Conservation (phyloP, 2,329 filamentous ascomycete genomes). For the Xylaria sp. region DNA sequence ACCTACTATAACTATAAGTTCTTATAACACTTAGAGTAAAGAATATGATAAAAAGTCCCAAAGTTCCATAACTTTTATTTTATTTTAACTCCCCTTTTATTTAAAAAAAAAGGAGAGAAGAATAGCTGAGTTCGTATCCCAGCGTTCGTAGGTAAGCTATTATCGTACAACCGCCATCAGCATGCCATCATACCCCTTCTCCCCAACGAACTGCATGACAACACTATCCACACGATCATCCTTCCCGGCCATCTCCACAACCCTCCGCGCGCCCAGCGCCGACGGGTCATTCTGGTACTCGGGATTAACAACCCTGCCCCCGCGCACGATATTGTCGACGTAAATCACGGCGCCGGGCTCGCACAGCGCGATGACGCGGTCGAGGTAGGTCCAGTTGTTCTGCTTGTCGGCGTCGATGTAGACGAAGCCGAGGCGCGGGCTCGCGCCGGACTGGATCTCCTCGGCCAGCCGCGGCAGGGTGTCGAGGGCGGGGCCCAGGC, state of each 20-base stretch:
- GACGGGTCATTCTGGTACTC: conserved; percentile 6
- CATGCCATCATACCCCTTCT: conserved; percentile 39
- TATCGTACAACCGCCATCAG: conserved; percentile 37
- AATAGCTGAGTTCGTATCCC: not conserved
- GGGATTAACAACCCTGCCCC: conserved; percentile 22
- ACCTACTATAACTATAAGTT: not conserved
- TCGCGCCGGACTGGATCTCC: conserved; percentile 22
- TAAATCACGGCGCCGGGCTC: conserved; percentile 33
- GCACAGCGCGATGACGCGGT: conserved; percentile 30
- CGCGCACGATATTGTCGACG: conserved; percentile 34
- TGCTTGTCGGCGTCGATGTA: conserved; percentile 38
- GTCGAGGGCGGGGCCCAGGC: conserved; percentile 33
- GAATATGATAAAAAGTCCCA: too few species aligned
- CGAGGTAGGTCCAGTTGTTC: conserved; percentile 37
- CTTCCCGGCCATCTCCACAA: conserved; percentile 35
- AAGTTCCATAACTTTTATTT: too few species aligned
- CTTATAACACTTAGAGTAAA: not conserved
- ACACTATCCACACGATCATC: conserved; percentile 32
- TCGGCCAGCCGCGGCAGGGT: conserved; percentile 21
- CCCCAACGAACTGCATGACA: conserved; percentile 37
- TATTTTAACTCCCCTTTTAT: too few species aligned
- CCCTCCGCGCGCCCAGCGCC: conserved; percentile 20
- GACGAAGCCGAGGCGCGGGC: conserved; percentile 33
- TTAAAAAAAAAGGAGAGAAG: too few species aligned
- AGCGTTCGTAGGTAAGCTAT: not conserved